Conservation (phyloP, 306 rosid species). For the Trifolium dubium region DNA sequence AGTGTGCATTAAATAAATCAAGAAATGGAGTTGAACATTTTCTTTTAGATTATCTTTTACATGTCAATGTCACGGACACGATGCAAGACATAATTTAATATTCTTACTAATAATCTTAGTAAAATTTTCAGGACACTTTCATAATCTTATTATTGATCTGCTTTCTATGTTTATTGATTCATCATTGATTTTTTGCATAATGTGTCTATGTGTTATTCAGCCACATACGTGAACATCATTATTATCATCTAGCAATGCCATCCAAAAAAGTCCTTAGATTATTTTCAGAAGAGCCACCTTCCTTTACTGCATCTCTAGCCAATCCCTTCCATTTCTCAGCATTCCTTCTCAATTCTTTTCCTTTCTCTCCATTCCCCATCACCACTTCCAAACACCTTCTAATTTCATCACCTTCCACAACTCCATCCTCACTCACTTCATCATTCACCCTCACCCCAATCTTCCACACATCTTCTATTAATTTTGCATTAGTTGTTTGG, state of each 20-base stretch:
- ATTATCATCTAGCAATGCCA: not conserved
- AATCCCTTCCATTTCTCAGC: slow-evolving; percentile 45
- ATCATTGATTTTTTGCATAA: not conserved
- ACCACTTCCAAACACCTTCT: slow-evolving; percentile 53
- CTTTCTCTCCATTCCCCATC: slow-evolving; percentile 49
- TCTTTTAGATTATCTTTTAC: no score
- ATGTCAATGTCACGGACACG: no score
- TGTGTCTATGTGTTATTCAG: not conserved
- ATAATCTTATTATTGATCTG: no score
- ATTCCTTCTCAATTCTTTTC: slow-evolving; percentile 43
- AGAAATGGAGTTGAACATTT: no score
- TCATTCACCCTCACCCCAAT: slow-evolving; percentile 51
- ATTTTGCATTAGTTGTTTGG: slow-evolving; percentile 60
- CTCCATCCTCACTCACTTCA: slow-evolving; percentile 31
- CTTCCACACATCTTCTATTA: slow-evolving; percentile 54
- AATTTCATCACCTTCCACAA: slow-evolving; percentile 42
- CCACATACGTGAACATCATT: not conserved
- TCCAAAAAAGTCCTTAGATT: slow-evolving; percentile 46
- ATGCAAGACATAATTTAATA: no score
- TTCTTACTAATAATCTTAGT: no score
- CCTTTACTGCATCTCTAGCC: slow-evolving; percentile 43
- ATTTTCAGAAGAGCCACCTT: slow-evolving; percentile 42
- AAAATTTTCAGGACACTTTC: no score
- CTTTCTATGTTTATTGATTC: no score
- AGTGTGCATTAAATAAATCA: no score